Conservation (phyloP, 345 rosid genomes). For the Punica granatum region DNA sequence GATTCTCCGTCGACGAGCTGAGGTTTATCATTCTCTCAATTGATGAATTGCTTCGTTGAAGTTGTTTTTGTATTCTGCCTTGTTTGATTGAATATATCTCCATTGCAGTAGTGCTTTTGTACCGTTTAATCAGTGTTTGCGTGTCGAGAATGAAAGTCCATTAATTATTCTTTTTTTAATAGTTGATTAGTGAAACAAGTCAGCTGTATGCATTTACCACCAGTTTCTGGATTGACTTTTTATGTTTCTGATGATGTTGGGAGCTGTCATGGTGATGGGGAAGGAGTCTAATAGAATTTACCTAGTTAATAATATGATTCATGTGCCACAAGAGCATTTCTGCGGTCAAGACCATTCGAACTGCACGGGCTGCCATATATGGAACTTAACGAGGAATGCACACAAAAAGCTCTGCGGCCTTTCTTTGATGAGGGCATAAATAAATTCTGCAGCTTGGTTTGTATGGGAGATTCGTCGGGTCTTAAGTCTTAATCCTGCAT, state of each 20-base stretch:
- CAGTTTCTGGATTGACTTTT: not conserved
- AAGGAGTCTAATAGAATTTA: not conserved
- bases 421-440: not conserved
- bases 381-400: not conserved
- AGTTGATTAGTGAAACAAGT: not conserved
- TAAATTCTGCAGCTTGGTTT: not conserved
- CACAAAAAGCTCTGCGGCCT: not conserved
- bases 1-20: slow-evolving; percentile 89
- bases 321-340: not conserved
- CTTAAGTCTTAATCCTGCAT: not conserved
- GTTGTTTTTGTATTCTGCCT: not conserved
- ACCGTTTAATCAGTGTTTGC: not conserved
- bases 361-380: too few relatives aligned
- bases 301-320: not conserved
- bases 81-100: not conserved
- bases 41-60: not conserved
- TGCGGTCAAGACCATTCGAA: not conserved
- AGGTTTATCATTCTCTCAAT: slow-evolving; percentile 38
- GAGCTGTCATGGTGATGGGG: not conserved
- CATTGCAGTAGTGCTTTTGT: not conserved
- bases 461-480: not conserved
- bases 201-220: not conserved
- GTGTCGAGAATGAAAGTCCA: not conserved
- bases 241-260: not conserved
- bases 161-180: not conserved